These are phyloP conservation scores for Lachnellula arida DNA, from an alignment of 2,329 filamentous ascomycete species.

Conservation along the genomic window DNA sequence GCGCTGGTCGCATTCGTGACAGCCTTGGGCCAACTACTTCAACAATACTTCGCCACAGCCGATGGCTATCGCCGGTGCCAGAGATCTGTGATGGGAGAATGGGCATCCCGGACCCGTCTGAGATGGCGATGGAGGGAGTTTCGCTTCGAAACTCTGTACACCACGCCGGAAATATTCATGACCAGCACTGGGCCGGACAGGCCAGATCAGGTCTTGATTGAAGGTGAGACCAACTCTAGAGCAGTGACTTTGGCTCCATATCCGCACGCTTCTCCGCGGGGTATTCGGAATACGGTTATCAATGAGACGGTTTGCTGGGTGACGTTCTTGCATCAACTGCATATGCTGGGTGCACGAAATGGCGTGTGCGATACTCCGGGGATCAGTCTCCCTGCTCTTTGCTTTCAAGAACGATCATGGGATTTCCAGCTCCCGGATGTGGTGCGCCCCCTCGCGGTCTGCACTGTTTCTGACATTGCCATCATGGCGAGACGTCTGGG, in stretches of 20 bases:
- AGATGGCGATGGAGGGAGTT: constrained; percentile 24
- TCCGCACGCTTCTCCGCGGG: neutral
- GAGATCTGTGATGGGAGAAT: constrained; percentile 27
- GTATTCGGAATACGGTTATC: neutral
- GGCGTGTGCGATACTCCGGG: neutral
- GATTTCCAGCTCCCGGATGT: neutral
- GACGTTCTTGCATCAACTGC: neutral
- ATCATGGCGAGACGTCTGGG: neutral
- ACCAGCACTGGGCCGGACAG: neutral
- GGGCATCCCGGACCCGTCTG: constrained; percentile 22
- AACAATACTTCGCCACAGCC: constrained; percentile 30
- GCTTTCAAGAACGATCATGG: constrained; percentile 17
- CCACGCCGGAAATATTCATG: neutral
- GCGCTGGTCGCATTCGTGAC: constrained; percentile 28
- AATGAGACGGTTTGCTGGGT: constrained; percentile 3
- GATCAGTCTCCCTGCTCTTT: constrained; percentile 17
- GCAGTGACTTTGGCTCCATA: neutral
- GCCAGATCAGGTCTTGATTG: neutral
- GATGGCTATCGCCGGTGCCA: constrained; percentile 30
- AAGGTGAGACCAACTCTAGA: neutral
- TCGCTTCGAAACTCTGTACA: constrained; percentile 3
- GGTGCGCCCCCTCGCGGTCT: neutral
- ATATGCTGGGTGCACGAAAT: neutral
- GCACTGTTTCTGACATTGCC: neutral
- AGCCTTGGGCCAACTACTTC: constrained; percentile 25